Evolutionary conservation across 2,329 filamentous ascomycete genomes (phyloP), one percentile per base, ranked within the genome.

Genomic region (Cytospora piceae): DNA sequence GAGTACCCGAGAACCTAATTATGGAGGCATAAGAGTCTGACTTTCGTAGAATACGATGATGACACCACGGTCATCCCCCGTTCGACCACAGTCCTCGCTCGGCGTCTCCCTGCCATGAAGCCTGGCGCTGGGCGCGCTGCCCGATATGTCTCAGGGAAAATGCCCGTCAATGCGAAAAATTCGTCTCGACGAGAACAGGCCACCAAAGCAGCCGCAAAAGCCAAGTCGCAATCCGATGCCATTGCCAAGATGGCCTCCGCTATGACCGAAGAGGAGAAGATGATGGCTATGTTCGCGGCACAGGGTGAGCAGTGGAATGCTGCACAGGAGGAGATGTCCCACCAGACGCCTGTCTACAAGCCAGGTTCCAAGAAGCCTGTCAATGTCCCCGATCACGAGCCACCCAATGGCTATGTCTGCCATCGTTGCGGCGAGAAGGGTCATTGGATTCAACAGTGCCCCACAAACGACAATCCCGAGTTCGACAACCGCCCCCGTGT

Each of bases 371-470:
- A 95, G 74, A 84, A 88, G 70, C 84, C 87, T 4, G 83, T 85
- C 65, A 91, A 92, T 70, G 91, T 96, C 32, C 95, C 95, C 4
- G 94, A 96, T 72, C 94, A 97, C 74, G 93, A 95, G 55, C 94
- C 95, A 2, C 95, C 95, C 1, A 90, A 91, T 61, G 94, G 94
- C 61, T 99, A 99, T 77, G 90, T 97, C 68, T 99, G 95, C 80
- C 97, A 97, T 76, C 90, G 95, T 58, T 99, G 95, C 78, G 91
- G 93, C 68, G 91, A 97, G 77, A 97, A 97, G 80, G 95, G 94
- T n/a, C 95, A 99, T 77, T 99, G 94, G 94, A 99, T 99, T 69
- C 94, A 98, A 79, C 87, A 92, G 61, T 99, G 95, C 74, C 95
- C 95, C 8, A 99, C 94, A n/a, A 99, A 99, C 77, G 93, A 97